phyloP scores from a whole-genome alignment of 768 basidiomycete genomes.

The Leccinum truebloodii region DNA sequence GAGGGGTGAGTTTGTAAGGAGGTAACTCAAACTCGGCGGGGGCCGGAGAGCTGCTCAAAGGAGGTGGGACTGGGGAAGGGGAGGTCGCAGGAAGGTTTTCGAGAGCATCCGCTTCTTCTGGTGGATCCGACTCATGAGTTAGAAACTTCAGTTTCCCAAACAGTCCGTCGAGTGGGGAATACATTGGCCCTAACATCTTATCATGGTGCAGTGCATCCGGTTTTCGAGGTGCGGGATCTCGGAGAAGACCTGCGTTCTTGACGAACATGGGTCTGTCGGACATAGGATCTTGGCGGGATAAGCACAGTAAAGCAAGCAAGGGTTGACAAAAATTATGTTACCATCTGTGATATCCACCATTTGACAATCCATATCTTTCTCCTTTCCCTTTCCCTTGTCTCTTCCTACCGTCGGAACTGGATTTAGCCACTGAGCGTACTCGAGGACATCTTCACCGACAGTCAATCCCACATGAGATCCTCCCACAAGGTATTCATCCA shows the following conservation, averaged over 20 bases:
- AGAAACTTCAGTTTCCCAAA: constrained; percentile 42
- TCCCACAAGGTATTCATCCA: constrained; percentile 36
- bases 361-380: constrained; percentile 27
- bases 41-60: constrained; percentile 31
- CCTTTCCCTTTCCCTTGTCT: constrained; percentile 37
- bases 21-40: constrained; percentile 5
- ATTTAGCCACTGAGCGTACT: background rate
- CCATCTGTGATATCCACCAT: constrained; percentile 43
- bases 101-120: constrained; percentile 8
- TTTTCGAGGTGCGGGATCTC: constrained; percentile 13
- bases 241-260: constrained; percentile 23
- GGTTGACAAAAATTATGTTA: constrained; percentile 9
- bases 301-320: background rate
- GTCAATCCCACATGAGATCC: constrained; percentile 40
- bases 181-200: background rate
- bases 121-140: constrained; percentile 23
- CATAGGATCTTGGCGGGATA: constrained; percentile 8
- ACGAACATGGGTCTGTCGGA: constrained; percentile 17
- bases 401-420: constrained; percentile 10
- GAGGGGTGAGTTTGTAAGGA: constrained; percentile 1
- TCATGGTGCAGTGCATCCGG: background rate
- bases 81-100: constrained; percentile 4
- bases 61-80: constrained; percentile 21
- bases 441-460: constrained; percentile 31
- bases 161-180: background rate